phyloP scores from a whole-genome alignment of 192 early-diverging fungal genomes.

The Linnemannia zychae region DNA sequence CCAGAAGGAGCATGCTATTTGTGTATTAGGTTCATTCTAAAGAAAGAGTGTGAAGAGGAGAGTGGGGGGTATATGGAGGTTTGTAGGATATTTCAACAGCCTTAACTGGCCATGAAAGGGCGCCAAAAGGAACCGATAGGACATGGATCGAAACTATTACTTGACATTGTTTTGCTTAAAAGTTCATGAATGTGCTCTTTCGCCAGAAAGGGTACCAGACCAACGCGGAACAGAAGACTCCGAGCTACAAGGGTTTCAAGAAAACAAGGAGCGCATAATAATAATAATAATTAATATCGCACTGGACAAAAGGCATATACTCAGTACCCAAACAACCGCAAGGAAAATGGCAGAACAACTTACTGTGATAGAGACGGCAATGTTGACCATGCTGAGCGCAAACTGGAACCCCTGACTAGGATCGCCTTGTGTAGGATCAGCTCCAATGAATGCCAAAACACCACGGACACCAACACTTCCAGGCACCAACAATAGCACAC shows the following conservation, averaged over 20 bases:
- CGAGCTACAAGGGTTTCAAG: conserved; percentile 17
- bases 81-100: too few relatives aligned
- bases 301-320: too few relatives aligned
- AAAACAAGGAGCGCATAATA: neutral
- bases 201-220: conserved; percentile 55
- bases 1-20: neutral
- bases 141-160: neutral
- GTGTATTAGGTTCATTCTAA: too few relatives aligned
- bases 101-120: too few relatives aligned
- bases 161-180: conserved; percentile 6
- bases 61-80: conserved; percentile 15
- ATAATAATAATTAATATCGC: neutral
- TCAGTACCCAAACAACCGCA: neutral
- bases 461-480: conserved; percentile 75
- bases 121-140: neutral
- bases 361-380: conserved; percentile 70
- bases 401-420: conserved; percentile 65
- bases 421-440: conserved; percentile 61
- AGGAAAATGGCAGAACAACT: conserved; percentile 22
- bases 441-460: conserved; percentile 75
- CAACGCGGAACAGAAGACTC: conserved; percentile 42
- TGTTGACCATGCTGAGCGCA: conserved; percentile 69
- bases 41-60: too few relatives aligned
- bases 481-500: conserved; percentile 86
- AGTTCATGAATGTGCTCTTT: conserved; percentile 58